Evolutionary conservation across 768 basidiomycete species (phyloP).

Genomic region (Macrolepiota dolichaula): DNA sequence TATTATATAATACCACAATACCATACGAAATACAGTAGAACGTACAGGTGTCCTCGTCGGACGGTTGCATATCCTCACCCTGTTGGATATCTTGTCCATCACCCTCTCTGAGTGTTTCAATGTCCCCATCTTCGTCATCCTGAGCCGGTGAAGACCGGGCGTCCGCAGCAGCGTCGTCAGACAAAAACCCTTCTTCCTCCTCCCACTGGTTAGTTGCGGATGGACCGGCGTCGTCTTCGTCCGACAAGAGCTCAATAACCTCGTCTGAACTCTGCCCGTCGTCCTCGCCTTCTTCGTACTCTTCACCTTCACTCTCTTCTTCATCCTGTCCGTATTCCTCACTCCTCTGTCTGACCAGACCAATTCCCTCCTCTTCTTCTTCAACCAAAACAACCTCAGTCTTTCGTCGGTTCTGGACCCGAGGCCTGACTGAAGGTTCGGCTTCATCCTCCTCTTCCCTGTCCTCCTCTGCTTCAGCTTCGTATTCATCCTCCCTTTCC

Average conservation of each 20-base stretch:
- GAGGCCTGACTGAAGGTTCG: constrained; percentile 16
- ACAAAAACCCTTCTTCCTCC: constrained; percentile 19
- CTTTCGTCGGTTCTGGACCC: background rate
- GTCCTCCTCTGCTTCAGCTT: constrained; percentile 17
- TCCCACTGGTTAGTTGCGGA: background rate
- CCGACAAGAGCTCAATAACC: constrained; percentile 4
- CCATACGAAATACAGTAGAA: background rate
- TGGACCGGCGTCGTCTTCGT: background rate
- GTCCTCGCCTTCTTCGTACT: constrained; percentile 19
- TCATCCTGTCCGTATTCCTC: constrained; percentile 17
- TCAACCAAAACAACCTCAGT: background rate
- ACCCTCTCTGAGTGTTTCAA: background rate
- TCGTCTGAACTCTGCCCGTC: constrained; percentile 10
- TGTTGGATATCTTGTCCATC: constrained; percentile 11
- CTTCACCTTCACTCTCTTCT: constrained; percentile 21
- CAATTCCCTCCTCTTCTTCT: background rate
- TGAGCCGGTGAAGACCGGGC: constrained; percentile 10
- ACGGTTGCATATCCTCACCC: constrained; percentile 27
- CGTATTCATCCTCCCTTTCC: constrained; percentile 21
- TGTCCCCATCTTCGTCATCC: constrained; percentile 10
- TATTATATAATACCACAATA: background rate
- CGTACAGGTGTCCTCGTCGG: constrained; percentile 29
- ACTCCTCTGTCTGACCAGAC: background rate
- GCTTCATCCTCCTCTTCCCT: constrained; percentile 14
- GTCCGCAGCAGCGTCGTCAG: constrained; percentile 18